Conservation (phyloP, 306 rosid species). For the Prunus mira region DNA sequence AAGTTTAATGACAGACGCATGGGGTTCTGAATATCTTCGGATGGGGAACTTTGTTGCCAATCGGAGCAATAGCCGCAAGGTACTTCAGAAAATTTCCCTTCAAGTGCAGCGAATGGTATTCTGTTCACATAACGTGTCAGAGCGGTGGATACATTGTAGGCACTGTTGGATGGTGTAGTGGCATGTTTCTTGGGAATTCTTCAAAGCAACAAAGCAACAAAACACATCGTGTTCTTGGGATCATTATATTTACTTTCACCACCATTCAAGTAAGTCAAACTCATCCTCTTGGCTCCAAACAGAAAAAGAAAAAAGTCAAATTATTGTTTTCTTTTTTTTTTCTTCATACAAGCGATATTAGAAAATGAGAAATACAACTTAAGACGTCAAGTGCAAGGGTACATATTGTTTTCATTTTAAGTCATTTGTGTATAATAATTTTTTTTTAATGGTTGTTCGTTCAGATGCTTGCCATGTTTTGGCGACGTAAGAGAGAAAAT, state of each 20-base stretch:
- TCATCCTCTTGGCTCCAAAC: not conserved
- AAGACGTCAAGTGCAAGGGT: too few species aligned
- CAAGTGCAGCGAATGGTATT: constrained; percentile 36
- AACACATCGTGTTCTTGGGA: constrained; percentile 35
- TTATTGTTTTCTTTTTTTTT: too few species aligned
- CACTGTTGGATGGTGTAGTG: constrained; percentile 46
- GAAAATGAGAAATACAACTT: too few species aligned
- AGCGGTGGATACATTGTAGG: constrained; percentile 46
- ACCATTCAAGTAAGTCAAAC: constrained; percentile 44
- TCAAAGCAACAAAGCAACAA: constrained; percentile 18
- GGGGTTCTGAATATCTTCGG: constrained; percentile 75
- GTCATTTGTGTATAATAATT: too few species aligned
- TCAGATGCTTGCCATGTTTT: constrained; percentile 42
- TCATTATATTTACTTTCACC: constrained; percentile 34
- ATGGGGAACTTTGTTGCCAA: constrained; percentile 68
- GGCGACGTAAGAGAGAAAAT: constrained; percentile 30
- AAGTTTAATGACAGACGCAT: constrained; percentile 46
- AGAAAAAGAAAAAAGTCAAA: too few species aligned
- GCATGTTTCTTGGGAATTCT: constrained; percentile 23
- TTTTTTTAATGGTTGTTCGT: not conserved
- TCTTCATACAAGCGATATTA: too few species aligned
- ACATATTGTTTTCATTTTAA: too few species aligned
- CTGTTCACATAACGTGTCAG: constrained; percentile 40
- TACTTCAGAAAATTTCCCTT: constrained; percentile 49
- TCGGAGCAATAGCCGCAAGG: constrained; percentile 63